Evolutionary conservation across 257 asterid genomes (phyloP), one percentile per base, ranked within the genome.

Genomic region (Ligustrum vulgare): DNA sequence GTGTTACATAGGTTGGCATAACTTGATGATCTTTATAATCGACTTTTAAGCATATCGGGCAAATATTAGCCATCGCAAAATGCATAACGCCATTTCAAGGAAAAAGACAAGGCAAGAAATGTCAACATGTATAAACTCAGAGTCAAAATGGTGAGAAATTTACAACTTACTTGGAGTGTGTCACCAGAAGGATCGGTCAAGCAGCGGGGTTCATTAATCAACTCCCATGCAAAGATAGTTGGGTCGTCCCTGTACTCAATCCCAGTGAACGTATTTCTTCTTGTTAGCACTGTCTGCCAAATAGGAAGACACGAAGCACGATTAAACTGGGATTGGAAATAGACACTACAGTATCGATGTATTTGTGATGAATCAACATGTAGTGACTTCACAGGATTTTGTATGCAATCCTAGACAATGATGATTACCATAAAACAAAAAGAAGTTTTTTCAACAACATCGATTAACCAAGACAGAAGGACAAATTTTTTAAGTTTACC

Each of bases 121-220:
- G 45, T n/a, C n/a, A n/a, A n/a, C n/a, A n/a, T n/a, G 16, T 12
- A 41, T 74, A 67, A 1, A 41, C 35, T 22, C 64, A 7, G 5
- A 41, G 33, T 5, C 68, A 10, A 31, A 73, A 72, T 25, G 37
- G 81, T 74, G 12, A 75, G 43, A 49, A 73, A 56, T 32, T 67
- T 18, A 39, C 5, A 18, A 82, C 80, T 80, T 80, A 91, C 99
- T 94, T 95, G 99, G 75, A 95, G 95, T 6, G 99, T 93, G 84
- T 95, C 92, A 72, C 99, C 99, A 64, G 97, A 95, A 82, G 91
- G 89, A 79, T 95, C 99, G 5, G 97, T 86, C 70, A 87, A 80
- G 81, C 99, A 95, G 33, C 99, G 96, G 67, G 99, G 99, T 80
- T 95, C 99, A 63, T 95, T 95, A 79, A 95, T 95, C 70, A 95